Conservation (phyloP, 148 eudicot genomes). For the Rhododendron mucronatum region DNA sequence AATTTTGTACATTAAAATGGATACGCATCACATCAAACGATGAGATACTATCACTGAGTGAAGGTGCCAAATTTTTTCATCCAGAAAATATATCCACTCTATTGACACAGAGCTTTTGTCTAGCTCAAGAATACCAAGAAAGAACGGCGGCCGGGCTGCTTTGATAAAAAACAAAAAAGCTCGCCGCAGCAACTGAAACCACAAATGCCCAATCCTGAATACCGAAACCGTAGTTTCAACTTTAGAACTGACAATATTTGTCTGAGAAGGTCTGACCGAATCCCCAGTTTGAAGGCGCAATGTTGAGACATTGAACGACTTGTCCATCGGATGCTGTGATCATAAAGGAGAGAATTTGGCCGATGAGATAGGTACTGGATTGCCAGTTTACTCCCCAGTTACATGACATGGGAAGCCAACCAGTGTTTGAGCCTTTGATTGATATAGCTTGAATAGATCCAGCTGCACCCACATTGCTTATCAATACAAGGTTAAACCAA, state of each 20-base stretch:
- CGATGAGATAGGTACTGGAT: constrained; percentile 58
- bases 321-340: constrained; percentile 60
- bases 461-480: constrained; percentile 67
- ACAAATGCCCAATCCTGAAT: not conserved
- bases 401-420: constrained; percentile 73
- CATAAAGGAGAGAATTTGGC: constrained; percentile 73
- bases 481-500: constrained; percentile 73
- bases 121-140: not conserved
- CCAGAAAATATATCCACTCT: not conserved
- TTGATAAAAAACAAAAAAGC: constrained; percentile 29
- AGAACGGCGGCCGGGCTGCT: constrained; percentile 61
- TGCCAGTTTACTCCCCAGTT: constrained; percentile 99
- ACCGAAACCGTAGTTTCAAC: not conserved
- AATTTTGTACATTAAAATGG: too few relatives aligned
- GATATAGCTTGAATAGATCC: constrained; percentile 67
- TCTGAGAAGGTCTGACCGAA: constrained; percentile 70
- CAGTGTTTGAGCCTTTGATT: constrained; percentile 28
- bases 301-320: constrained; percentile 30
- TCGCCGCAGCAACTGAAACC: constrained; percentile 38
- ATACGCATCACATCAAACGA: not conserved
- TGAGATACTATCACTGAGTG: not conserved
- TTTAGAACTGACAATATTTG: constrained; percentile 25
- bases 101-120: not conserved
- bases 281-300: constrained; percentile 60
- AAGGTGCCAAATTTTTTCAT: not conserved